Base-by-base conservation (phyloP, 2,329 filamentous ascomycete genomes). In the Diaporthe caulivora region DNA sequence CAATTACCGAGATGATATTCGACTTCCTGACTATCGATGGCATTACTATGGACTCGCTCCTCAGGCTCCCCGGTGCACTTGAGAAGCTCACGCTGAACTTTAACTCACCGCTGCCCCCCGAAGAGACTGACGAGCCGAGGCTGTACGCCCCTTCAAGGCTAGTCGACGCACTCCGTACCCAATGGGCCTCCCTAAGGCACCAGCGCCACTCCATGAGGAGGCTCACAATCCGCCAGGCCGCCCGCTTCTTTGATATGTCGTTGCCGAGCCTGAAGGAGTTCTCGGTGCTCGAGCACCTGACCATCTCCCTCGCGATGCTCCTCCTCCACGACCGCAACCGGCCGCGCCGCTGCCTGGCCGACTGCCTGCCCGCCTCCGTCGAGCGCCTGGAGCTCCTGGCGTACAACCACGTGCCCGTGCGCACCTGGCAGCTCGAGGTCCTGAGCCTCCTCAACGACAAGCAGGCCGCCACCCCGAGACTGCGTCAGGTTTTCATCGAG, bases 1-100 rank as follows among this genome's bases (percentile, higher is more conserved):
- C 40, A n/a, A 40, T 47, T 40, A 64, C 58, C 24, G 58, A 47
- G 58, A 64, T 64, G 40, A 47, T 64, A 2, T 64, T 64, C 17
- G 40, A 64, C 17, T 64, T 64, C 26, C 17, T 26, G 42, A 13
- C 10, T 0, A 10, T 64, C 40, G 37, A 64, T 2, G 58, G 58
- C 40, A 6, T 62, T 40, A 47, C 9, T 18, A 24, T 64, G 17
- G 58, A 34, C 17, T 64, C 58, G 26, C 40, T 47, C 4, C 26
- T 64, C 40, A n/a, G 17, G 24, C 58, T 64, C 26, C 58, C 24
- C 29, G 4, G 26, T 7, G 40, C 58, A 7, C 18, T 64, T 8
- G 26, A 64, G 40, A 64, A 64, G 26, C 40, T 64, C 58, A 64
- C 58, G 5, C 1, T 47, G 58, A 47, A 47, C 40, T 47, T 4